Conservation (phyloP, 345 rosid genomes). For the Gossypium raimondii region DNA sequence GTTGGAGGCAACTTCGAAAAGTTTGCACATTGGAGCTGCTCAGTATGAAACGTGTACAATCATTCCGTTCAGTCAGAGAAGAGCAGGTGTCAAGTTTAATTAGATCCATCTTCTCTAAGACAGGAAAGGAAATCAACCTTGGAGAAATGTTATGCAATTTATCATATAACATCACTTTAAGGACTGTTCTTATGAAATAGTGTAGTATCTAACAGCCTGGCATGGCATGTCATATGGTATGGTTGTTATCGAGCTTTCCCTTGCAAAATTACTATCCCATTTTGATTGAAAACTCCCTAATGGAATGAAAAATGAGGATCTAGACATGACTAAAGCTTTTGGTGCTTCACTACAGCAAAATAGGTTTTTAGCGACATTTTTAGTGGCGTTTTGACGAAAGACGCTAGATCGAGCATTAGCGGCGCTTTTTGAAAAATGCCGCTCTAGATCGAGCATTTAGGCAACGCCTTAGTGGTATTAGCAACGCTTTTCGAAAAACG, state of each 20-base stretch:
- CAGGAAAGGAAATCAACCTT: background rate
- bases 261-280: slow-evolving; percentile 30
- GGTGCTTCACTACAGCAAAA: slow-evolving; percentile 12
- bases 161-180: background rate
- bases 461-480: too few species aligned
- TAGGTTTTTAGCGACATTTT: too few species aligned
- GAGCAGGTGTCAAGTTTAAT: background rate
- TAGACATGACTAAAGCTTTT: slow-evolving; percentile 26
- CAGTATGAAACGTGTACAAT: slow-evolving; percentile 7
- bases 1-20: slow-evolving; percentile 20
- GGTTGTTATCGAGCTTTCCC: slow-evolving; percentile 19
- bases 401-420: too few species aligned
- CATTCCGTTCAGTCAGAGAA: background rate
- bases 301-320: slow-evolving; percentile 11
- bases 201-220: background rate
- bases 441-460: too few species aligned
- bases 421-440: too few species aligned
- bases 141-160: background rate
- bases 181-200: background rate
- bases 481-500: too few species aligned
- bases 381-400: too few species aligned
- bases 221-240: slow-evolving; percentile 16
- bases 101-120: background rate
- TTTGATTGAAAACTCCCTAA: slow-evolving; percentile 33
- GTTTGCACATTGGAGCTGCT: slow-evolving; percentile 9